These are phyloP conservation scores for Rosa chinensis DNA, from an alignment of 306 rosid genomes.

Conservation along the genomic window DNA sequence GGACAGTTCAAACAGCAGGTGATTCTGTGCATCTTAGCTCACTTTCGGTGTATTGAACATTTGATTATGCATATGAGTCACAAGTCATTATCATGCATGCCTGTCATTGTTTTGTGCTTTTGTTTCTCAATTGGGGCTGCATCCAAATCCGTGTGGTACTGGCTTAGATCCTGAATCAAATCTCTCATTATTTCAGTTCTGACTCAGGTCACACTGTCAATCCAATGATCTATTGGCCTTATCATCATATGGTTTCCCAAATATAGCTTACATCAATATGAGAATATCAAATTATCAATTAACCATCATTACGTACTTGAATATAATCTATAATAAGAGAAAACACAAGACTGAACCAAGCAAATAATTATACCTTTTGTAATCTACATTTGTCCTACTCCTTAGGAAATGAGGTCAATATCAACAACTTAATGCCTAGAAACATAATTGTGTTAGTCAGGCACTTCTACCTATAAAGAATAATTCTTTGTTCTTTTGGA, in stretches of 20 bases:
- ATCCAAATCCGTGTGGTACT: not conserved
- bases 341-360: not conserved
- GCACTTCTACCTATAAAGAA: not conserved
- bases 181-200: not conserved
- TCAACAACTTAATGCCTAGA: not conserved
- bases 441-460: not conserved
- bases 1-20: slow-evolving; percentile 59
- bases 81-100: not conserved
- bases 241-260: not conserved
- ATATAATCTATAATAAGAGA: not conserved
- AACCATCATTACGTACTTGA: not conserved
- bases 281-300: not conserved
- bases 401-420: not conserved
- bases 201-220: not conserved
- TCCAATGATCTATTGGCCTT: not conserved
- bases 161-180: not conserved
- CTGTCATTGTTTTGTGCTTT: not conserved
- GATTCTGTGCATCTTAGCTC: slow-evolving; percentile 5
- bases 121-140: not conserved
- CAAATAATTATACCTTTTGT: not conserved
- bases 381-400: not conserved
- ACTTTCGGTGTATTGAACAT: slow-evolving; percentile 6
- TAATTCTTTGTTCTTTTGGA: not conserved
- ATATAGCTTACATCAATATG: not conserved
- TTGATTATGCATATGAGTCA: not conserved